Conservation (phyloP, 805 yeast genomes). For the Metschnikowia dekortorum region DNA sequence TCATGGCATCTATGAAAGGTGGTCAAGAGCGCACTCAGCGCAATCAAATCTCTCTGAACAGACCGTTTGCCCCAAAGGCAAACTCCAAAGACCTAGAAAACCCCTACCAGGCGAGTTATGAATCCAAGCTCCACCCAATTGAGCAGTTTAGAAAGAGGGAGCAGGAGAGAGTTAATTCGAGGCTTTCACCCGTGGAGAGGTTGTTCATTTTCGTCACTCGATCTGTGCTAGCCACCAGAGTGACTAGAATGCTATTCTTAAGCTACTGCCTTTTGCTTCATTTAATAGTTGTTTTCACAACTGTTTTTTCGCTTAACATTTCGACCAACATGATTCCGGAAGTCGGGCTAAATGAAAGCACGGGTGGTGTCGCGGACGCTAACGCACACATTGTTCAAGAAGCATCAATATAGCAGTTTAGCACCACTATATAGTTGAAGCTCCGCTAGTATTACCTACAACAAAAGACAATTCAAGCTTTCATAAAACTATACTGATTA, state of each 20-base stretch:
- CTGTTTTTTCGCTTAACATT: slow-evolving; percentile 49
- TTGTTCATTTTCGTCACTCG: slow-evolving; percentile 69
- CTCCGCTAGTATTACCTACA: background rate
- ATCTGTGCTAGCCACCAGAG: slow-evolving; percentile 67
- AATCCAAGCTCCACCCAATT: slow-evolving; percentile 75
- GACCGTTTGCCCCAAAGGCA: slow-evolving; percentile 25
- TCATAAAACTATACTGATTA: background rate
- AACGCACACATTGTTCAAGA: slow-evolving; percentile 3
- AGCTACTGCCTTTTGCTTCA: slow-evolving; percentile 74
- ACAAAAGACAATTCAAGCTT: slow-evolving; percentile 2
- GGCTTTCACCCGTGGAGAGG: slow-evolving; percentile 73
- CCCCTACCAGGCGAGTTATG: slow-evolving; percentile 59
- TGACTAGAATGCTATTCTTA: slow-evolving; percentile 68
- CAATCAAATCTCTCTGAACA: slow-evolving; percentile 11
- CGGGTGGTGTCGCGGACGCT: slow-evolving; percentile 34
- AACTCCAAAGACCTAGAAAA: slow-evolving; percentile 47
- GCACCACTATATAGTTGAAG: background rate
- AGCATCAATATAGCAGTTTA: slow-evolving; percentile 2
- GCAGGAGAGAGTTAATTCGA: slow-evolving; percentile 66
- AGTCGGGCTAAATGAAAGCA: slow-evolving; percentile 36
- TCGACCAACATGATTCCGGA: slow-evolving; percentile 45
- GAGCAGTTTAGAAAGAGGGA: slow-evolving; percentile 77
- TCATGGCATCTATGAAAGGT: slow-evolving; percentile 50
- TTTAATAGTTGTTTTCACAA: slow-evolving; percentile 61
- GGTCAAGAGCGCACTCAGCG: slow-evolving; percentile 6